phyloP scores from a whole-genome alignment of 139 green algal species.

The Deuterostichococcus epilithicus region DNA sequence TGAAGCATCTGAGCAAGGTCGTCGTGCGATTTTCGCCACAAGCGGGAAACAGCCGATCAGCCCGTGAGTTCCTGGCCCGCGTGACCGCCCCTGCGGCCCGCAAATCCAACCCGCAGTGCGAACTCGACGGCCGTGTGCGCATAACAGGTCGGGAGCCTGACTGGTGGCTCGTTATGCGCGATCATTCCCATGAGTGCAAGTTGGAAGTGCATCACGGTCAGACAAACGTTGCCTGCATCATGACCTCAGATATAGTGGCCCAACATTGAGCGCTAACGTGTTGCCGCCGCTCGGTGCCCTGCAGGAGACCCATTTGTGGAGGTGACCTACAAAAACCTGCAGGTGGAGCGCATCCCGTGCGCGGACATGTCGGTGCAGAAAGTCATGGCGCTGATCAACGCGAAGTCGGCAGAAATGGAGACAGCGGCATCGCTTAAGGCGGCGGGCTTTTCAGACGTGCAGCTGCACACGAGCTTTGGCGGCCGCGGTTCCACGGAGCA shows the following conservation, averaged over 20 bases:
- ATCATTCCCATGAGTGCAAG: no score
- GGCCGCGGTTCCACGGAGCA: background rate
- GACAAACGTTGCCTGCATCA: no score
- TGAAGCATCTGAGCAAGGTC: slow-evolving; percentile 1
- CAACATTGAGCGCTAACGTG: no score
- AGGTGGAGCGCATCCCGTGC: background rate
- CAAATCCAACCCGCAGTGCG: background rate
- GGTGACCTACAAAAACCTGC: background rate
- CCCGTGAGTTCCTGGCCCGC: slow-evolving; percentile 1
- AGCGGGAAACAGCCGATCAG: background rate
- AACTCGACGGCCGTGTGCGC: background rate
- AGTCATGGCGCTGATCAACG: background rate
- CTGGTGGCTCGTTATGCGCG: no score
- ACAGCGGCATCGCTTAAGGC: background rate
- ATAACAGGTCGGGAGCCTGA: background rate
- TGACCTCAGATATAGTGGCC: no score
- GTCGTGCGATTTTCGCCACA: background rate
- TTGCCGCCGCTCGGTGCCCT: no score
- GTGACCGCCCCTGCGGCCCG: background rate
- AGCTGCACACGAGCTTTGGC: background rate
- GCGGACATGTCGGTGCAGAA: background rate
- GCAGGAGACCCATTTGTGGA: background rate
- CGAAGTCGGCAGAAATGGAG: background rate
- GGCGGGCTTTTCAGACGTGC: background rate
- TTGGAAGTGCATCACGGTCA: no score